A percentile compares a stretch with the other conserved stretches of the same genome.
phyloP scores from a whole-genome alignment of 257 asterid genomes.

The Leonotis leonurus region DNA sequence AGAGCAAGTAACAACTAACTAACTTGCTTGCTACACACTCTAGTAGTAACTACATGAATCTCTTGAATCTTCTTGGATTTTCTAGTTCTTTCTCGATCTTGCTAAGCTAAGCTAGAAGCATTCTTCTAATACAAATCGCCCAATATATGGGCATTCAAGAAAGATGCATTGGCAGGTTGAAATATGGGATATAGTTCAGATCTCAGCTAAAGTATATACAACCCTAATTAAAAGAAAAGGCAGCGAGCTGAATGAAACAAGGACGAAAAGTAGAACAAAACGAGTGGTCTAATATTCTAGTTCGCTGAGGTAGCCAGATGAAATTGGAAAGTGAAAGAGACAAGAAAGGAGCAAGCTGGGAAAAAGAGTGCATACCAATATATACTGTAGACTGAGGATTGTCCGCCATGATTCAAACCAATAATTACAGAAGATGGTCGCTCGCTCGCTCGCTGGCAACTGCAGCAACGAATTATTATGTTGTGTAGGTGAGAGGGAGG shows the following conservation, averaged over 20 bases:
- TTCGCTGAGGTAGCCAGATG: neutral
- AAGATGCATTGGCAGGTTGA: constrained; percentile 4
- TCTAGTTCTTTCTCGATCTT: no score
- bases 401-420: constrained; percentile 40
- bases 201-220: neutral
- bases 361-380: constrained; percentile 38
- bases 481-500: neutral
- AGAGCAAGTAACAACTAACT: no score
- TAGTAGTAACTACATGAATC: no score
- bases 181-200: neutral
- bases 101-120: no score
- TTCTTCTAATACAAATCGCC: no score
- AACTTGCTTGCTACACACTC: no score
- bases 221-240: neutral
- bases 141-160: constrained; percentile 10
- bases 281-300: neutral
- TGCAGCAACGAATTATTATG: neutral
- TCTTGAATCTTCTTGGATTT: no score
- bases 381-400: constrained; percentile 46
- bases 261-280: neutral
- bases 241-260: neutral
- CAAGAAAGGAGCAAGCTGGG: neutral
- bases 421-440: neutral
- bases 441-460: no score
- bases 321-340: neutral